These are phyloP conservation scores for Cutaneotrichosporon sp. DNA, from an alignment of 1,284 basidiomycete genomes.

Conservation along the genomic window DNA sequence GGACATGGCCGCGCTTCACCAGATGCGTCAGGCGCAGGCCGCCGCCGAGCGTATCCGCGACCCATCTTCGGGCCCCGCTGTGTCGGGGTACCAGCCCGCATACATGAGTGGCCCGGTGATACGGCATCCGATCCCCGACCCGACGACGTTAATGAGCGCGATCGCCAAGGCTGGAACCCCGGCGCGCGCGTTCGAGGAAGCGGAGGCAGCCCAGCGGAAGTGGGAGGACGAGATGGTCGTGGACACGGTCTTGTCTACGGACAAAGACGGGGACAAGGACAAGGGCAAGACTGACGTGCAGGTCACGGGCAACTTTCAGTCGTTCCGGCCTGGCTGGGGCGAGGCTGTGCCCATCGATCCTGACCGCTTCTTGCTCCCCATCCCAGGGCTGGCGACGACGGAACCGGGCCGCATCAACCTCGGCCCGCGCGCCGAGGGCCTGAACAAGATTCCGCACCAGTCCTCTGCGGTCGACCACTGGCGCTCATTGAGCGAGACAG, in stretches of 20 bases:
- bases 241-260: not conserved
- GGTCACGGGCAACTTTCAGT: not conserved
- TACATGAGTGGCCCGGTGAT: not conserved
- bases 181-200: not conserved
- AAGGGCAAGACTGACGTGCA: not conserved
- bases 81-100: not conserved
- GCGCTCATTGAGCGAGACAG: not conserved
- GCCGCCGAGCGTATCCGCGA: conserved; percentile 1
- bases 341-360: not conserved
- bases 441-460: not conserved
- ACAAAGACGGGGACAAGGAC: not conserved
- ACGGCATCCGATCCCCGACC: not conserved
- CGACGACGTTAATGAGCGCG: not conserved
- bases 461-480: not conserved
- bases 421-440: not conserved
- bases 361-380: not conserved
- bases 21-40: conserved; percentile 17
- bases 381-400: not conserved
- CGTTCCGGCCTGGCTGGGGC: not conserved
- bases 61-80: not conserved
- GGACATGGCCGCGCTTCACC: conserved; percentile 30
- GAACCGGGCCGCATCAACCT: not conserved
- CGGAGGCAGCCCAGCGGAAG: not conserved
- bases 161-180: not conserved
- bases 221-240: not conserved